Percentiles rank a stretch among this genome's conserved stretches.
Conservation (phyloP, 1,284 basidiomycete genomes). For the Neonothopanus nambi region DNA sequence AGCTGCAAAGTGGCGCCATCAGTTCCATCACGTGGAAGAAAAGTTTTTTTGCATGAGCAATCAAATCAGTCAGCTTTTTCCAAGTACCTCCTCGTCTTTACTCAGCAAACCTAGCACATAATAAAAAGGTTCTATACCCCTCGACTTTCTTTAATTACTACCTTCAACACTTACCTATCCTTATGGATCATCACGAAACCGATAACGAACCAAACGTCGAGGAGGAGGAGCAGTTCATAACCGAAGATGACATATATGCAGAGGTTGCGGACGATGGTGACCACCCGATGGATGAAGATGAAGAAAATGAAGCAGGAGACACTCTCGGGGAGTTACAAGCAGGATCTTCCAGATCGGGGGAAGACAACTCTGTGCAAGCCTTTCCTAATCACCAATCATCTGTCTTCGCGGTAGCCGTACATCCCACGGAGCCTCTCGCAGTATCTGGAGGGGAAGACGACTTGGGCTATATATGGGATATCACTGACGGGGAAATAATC, state of each 20-base stretch:
- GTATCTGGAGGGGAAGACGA: slow-evolving; percentile 97
- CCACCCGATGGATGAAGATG: slow-evolving; percentile 75
- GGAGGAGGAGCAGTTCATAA: slow-evolving; percentile 55
- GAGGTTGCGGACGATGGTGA: slow-evolving; percentile 73
- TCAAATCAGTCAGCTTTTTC: slow-evolving; percentile 6
- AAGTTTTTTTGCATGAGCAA: background rate
- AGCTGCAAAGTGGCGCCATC: too few species aligned
- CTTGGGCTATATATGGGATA: slow-evolving; percentile 91
- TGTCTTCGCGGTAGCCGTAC: slow-evolving; percentile 84
- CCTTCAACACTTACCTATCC: background rate
- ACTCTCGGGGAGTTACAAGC: slow-evolving; percentile 39
- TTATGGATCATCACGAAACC: slow-evolving; percentile 25
- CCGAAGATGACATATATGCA: slow-evolving; percentile 59
- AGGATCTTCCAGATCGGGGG: slow-evolving; percentile 34
- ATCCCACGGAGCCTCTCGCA: slow-evolving; percentile 85
- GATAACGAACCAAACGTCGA: slow-evolving; percentile 41
- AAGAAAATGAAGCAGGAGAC: slow-evolving; percentile 40
- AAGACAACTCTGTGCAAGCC: slow-evolving; percentile 68
- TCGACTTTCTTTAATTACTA: background rate
- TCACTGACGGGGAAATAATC: slow-evolving; percentile 79
- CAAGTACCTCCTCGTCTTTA: background rate
- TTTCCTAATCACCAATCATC: slow-evolving; percentile 69
- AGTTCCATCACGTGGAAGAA: background rate
- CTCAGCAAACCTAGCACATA: background rate
- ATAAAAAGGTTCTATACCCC: background rate